Base-by-base conservation (phyloP, 108 stramenopile genomes). In the Fistulifera solaris region DNA sequence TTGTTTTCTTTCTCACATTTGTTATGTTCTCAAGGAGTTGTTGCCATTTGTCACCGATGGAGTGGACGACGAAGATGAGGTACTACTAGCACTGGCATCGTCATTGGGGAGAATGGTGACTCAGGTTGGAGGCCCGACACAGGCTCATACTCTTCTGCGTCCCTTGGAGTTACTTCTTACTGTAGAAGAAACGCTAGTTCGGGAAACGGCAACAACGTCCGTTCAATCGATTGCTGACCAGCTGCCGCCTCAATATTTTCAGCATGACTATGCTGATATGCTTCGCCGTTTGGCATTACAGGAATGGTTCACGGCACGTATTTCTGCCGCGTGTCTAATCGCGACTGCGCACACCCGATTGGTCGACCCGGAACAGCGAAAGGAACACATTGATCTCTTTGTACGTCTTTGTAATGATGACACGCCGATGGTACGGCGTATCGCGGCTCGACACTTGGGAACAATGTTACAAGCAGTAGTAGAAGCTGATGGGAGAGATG, bases 271-370 rank as follows among this genome's bases (percentile, higher is more conserved):
- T 61, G 83, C 83, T 12, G 75, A 77, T 14, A 85, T 99, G 78
- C 54, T 99, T 42, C 54, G 56, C 0, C 69, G 94, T 15, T 62
- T 99, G 40, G 86, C 89, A 17, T 68, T 44, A 2, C 82, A 87
- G 66, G 98, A 99, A 62, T 99, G 96, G 96, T 99, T 96, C 83
- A 98, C 97, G 17, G 87, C 94, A 17, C 73, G 97, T 3, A 89
- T 95, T 17, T 93, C 95, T 19, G 94, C 95, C 7, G 89, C 87
- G 62, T 68, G 54, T 31, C 75, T 98, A 7, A 76, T 94, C 39
- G 66, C 87, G 7, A 57, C 58, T 42, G 82, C 89, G 4, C 94
- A 87, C 60, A 56, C 65, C 5, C 68, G 62, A 19, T 57, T 89
- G 58, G 65, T 52, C 4, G 35, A 16, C 7, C 31, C 18, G 1